A percentile compares a stretch with the other conserved stretches of the same genome.
Conservation (phyloP, 1,284 basidiomycete genomes). For the Irpex sp. region DNA sequence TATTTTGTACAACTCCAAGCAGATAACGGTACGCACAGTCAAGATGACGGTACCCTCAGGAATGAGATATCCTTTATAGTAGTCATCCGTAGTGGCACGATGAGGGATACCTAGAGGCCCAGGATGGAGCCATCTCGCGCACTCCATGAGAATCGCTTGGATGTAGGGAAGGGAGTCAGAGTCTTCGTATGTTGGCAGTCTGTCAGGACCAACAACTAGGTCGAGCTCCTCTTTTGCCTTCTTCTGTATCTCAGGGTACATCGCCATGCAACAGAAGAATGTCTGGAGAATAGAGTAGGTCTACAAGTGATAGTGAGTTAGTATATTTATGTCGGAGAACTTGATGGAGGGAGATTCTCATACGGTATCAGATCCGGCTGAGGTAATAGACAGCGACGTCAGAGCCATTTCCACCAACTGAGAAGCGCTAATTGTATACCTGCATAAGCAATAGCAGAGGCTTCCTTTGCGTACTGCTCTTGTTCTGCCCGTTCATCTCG, state of each 20-base stretch:
- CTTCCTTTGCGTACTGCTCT: not conserved
- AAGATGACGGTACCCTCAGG: constrained; percentile 3
- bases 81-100: constrained; percentile 13
- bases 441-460: not conserved
- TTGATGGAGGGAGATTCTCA: not conserved
- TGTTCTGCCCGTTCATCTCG: not conserved
- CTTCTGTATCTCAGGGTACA: constrained; percentile 26
- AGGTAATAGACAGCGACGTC: not conserved
- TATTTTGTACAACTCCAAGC: not conserved
- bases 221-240: constrained; percentile 30
- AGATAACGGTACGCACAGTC: not conserved
- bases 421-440: not conserved
- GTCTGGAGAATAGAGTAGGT: constrained; percentile 23
- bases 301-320: constrained; percentile 10
- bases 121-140: constrained; percentile 19
- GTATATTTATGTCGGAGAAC: not conserved
- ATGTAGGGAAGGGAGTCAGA: constrained; percentile 26
- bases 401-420: not conserved
- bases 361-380: constrained; percentile 27
- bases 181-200: constrained; percentile 25
- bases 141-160: constrained; percentile 26
- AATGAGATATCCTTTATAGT: constrained; percentile 2
- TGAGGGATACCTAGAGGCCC: constrained; percentile 4
- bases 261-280: constrained; percentile 28
- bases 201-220: constrained; percentile 21